These are phyloP conservation scores for Diaporthe sp. DNA, from an alignment of 2,329 filamentous ascomycete genomes.

Conservation along the genomic window DNA sequence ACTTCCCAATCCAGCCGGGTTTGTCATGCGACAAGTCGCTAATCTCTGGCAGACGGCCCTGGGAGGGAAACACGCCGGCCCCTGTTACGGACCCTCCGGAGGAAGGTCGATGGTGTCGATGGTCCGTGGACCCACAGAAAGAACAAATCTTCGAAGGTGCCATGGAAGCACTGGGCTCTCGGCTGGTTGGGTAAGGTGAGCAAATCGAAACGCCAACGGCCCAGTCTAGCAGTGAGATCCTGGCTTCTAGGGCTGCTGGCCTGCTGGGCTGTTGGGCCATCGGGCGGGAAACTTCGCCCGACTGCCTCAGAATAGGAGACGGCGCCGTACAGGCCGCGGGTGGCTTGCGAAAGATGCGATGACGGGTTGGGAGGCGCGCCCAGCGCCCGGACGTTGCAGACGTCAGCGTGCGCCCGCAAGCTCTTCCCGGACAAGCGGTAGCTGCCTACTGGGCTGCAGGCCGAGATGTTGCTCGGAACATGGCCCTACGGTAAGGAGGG, in stretches of 20 bases:
- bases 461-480: constrained; percentile 7
- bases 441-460: constrained; percentile 15
- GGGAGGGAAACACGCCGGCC: constrained; percentile 43
- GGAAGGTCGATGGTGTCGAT: constrained; percentile 34
- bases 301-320: constrained; percentile 34
- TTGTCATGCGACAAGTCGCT: constrained; percentile 58
- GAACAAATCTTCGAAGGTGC: constrained; percentile 59
- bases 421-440: constrained; percentile 33
- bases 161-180: constrained; percentile 46
- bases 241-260: constrained; percentile 6
- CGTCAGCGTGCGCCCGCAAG: constrained; percentile 33
- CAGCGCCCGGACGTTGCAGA: constrained; percentile 35
- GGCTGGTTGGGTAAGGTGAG: constrained; percentile 42
- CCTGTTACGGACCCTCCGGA: constrained; percentile 50
- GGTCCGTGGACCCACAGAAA: constrained; percentile 54
- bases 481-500: neutral
- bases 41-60: constrained; percentile 14
- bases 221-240: constrained; percentile 18
- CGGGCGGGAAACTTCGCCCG: constrained; percentile 39
- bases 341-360: constrained; percentile 27
- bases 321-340: constrained; percentile 21
- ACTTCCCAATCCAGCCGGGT: constrained; percentile 60
- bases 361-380: constrained; percentile 29
- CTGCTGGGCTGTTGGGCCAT: constrained; percentile 17
- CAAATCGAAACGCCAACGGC: constrained; percentile 32